These are phyloP conservation scores for Apiospora koreana DNA, from an alignment of 2,329 filamentous ascomycete genomes.

Conservation along the genomic window DNA sequence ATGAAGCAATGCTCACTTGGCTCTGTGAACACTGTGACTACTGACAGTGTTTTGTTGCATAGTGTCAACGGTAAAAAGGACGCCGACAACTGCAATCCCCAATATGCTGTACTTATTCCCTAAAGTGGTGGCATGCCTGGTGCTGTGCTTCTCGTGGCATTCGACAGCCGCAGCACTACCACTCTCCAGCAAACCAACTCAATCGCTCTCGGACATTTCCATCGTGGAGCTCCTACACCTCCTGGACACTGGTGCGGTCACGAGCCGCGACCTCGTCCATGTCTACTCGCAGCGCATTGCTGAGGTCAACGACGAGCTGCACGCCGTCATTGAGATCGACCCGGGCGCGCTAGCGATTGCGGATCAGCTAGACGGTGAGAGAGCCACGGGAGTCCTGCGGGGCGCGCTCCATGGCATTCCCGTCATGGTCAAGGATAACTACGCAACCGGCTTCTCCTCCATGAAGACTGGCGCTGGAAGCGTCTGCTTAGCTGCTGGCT, in stretches of 20 bases:
- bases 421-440: conserved; percentile 67
- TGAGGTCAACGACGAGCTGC: conserved; percentile 28
- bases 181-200: background rate
- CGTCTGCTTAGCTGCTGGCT: conserved; percentile 14
- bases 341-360: conserved; percentile 36
- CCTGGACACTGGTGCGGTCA: conserved; percentile 18
- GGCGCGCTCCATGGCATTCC: conserved; percentile 63
- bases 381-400: conserved; percentile 26
- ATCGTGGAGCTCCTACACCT: conserved; percentile 16
- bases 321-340: conserved; percentile 37
- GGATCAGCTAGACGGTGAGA: conserved; percentile 31
- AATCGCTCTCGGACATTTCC: conserved; percentile 18
- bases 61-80: background rate
- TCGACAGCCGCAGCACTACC: background rate
- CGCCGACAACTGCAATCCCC: background rate
- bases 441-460: conserved; percentile 53
- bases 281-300: conserved; percentile 27
- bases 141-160: background rate
- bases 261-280: conserved; percentile 19
- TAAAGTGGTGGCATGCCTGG: background rate
- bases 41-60: background rate
- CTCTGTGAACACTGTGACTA: background rate
- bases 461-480: conserved; percentile 26
- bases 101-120: background rate
- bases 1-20: background rate